Conservation (phyloP, 495 filamentous ascomycete species). For the Hypomontagnella submonticulosa region DNA sequence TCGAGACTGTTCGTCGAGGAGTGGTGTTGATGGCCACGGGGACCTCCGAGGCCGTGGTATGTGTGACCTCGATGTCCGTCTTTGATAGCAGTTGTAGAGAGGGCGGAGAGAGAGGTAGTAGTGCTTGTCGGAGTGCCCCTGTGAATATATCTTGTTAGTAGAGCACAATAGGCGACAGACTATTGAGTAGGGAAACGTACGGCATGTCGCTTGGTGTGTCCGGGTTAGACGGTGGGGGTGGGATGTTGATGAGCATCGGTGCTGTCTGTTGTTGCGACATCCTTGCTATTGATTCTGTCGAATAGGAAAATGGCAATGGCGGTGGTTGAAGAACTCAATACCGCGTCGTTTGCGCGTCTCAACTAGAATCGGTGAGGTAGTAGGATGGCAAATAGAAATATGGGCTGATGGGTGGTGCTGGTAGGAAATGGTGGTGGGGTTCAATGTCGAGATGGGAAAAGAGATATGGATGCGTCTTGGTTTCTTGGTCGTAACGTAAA, state of each 20-base stretch:
- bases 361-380: background rate
- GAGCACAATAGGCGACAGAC: constrained; percentile 15
- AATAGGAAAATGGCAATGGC: constrained; percentile 1
- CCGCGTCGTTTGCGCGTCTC: constrained; percentile 19
- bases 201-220: constrained; percentile 92
- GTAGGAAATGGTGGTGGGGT: background rate
- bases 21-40: constrained; percentile 67
- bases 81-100: constrained; percentile 93
- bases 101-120: constrained; percentile 83
- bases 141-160: constrained; percentile 29
- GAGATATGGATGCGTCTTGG: background rate
- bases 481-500: constrained; percentile 7
- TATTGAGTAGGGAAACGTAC: constrained; percentile 67
- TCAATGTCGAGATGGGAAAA: background rate
- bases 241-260: constrained; percentile 85
- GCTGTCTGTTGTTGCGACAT: constrained; percentile 55
- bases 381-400: constrained; percentile 12
- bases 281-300: constrained; percentile 16
- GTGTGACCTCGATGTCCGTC: constrained; percentile 86
- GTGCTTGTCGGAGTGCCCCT: constrained; percentile 93
- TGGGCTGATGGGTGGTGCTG: constrained; percentile 28
- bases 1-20: constrained; percentile 77
- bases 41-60: constrained; percentile 56
- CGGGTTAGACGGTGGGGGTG: constrained; percentile 82
- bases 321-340: constrained; percentile 5